Base-by-base conservation (phyloP, 768 basidiomycete genomes). In the Chalciporus piperatus region DNA sequence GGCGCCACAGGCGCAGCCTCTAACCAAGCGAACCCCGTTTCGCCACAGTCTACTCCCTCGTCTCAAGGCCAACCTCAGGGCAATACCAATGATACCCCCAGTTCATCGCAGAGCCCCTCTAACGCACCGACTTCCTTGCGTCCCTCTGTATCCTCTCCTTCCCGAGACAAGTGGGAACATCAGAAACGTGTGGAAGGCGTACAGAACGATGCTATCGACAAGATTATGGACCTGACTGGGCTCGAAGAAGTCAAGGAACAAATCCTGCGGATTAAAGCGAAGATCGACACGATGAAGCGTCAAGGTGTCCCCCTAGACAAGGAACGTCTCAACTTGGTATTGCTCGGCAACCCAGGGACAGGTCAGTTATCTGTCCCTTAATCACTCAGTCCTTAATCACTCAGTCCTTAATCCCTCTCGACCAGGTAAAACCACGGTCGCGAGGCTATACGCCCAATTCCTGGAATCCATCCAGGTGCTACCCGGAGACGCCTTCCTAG, bases 321-420 rank as follows among this genome's bases (percentile, higher is more conserved):
- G 16, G 83, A 87, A 51, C 70, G 85, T 1, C 81, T 84, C 59
- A 85, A 87, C 58, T 73, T 78, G 12, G 75, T 74, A 11, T 67
- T 87, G 14, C 76, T 85, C 0, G 86, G 85, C 6, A 87, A 87
- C 60, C 86, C 86, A 5, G 85, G 85, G 7, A 88, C 86, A 62
- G 85, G 84, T 27, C 9, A 9, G 27, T 27, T 6, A 27, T 27
- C 3, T 27, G 7, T 27, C 27, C 27, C 27, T 27, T 27, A 27
- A 7, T 27, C 27, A 9, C 9, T 27, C 27, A 27, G 9, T 27
- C 27, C 9, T 27, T 27, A 9, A 27, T 27, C 27, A 9, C 9
- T 27, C 27, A 27, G 9, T 27, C 27, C 9, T 27, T 27, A 9
- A 27, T 27, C 27, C 2, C 22, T 27, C 27, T 27, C 27, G 7